A percentile compares a stretch with the other conserved stretches of the same genome.
Conservation (phyloP, 2,329 filamentous ascomycete genomes). For the Intubia oerlemansii region DNA sequence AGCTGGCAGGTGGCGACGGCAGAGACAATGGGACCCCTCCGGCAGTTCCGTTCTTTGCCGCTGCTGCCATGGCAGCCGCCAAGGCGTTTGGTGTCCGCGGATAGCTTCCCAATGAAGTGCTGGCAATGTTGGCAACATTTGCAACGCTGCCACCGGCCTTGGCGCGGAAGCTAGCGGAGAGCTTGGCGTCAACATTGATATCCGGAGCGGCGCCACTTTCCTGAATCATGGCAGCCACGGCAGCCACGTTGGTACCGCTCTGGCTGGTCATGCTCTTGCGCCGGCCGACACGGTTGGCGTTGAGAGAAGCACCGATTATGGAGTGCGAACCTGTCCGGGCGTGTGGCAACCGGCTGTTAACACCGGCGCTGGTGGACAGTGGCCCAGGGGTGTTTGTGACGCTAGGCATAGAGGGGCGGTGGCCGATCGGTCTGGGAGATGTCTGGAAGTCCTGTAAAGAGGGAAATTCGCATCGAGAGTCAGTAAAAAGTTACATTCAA, state of each 20-base stretch:
- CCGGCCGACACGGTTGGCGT: conserved; percentile 70
- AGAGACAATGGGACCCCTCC: no score
- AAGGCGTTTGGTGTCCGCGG: conserved; percentile 3
- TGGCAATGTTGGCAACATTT: conserved; percentile 30
- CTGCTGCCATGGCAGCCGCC: conserved; percentile 11
- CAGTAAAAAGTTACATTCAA: no score
- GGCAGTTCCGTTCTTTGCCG: no score
- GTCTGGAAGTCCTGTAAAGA: no score
- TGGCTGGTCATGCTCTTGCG: conserved; percentile 81
- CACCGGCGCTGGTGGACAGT: conserved; percentile 21
- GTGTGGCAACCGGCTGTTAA: conserved; percentile 38
- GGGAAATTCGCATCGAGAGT: no score
- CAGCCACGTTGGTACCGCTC: conserved; percentile 47
- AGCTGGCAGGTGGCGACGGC: conserved; percentile 44
- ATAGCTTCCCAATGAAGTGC: conserved; percentile 2
- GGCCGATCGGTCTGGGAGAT: no score
- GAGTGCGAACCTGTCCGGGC: conserved; percentile 48
- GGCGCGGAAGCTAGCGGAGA: no score
- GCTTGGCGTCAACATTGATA: conserved; percentile 29
- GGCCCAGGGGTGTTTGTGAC: no score
- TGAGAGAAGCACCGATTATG: conserved; percentile 43
- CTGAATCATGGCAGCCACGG: conserved; percentile 50
- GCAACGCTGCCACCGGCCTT: no score
- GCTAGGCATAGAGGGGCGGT: no score
- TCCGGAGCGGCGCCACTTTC: conserved; percentile 40